These are phyloP conservation scores for Cenchrus americanus DNA, from an alignment of 176 grass and related monocot species.

Conservation along the genomic window DNA sequence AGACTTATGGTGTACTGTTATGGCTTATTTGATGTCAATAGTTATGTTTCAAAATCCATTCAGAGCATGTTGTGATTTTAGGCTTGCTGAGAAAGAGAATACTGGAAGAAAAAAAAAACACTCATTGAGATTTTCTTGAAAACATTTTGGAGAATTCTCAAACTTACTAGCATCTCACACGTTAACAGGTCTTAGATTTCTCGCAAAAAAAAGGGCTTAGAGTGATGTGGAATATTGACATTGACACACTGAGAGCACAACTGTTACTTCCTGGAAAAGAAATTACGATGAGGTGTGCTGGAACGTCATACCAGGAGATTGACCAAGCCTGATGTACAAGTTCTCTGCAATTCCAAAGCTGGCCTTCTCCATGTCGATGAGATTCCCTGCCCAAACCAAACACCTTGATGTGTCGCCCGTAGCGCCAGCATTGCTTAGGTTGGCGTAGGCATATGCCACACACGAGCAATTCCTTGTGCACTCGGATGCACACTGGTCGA, in stretches of 20 bases:
- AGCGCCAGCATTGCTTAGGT: background rate
- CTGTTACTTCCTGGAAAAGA: too few relatives aligned
- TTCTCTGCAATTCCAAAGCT: background rate
- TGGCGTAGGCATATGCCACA: conserved; percentile 34
- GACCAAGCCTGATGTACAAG: background rate
- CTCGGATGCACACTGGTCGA: conserved; percentile 41
- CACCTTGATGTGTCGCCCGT: conserved; percentile 31
- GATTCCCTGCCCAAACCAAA: conserved; percentile 54
- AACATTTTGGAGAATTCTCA: too few relatives aligned
- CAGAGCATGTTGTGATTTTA: too few relatives aligned
- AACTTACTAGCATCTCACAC: too few relatives aligned
- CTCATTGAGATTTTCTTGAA: too few relatives aligned
- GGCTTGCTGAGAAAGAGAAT: too few relatives aligned
- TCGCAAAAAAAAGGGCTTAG: too few relatives aligned
- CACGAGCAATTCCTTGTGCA: conserved; percentile 64
- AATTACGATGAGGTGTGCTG: background rate
- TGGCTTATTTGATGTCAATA: background rate
- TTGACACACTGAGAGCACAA: too few relatives aligned
- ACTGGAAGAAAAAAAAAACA: too few relatives aligned
- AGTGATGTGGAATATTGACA: too few relatives aligned
- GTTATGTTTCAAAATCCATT: background rate
- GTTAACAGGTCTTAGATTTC: too few relatives aligned
- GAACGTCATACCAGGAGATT: background rate
- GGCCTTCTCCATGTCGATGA: conserved; percentile 36
- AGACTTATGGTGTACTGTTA: background rate